Evolutionary conservation across 2,329 filamentous ascomycete species (phyloP), one percentile per base, ranked within the genome.

Genomic region (Fusarium veterinarium): DNA sequence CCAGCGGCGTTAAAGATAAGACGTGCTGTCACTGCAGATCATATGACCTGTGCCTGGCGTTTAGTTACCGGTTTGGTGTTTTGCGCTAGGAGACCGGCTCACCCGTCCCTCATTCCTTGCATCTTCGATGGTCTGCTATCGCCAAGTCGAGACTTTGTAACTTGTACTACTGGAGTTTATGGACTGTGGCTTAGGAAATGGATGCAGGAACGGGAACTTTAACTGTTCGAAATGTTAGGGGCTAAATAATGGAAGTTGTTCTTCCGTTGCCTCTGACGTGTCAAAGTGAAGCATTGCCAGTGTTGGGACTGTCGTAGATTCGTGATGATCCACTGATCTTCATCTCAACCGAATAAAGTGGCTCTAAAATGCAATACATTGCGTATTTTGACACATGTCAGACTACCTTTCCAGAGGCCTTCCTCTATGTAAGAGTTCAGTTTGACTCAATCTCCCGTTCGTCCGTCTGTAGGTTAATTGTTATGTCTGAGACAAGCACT

Each of bases 101-200:
- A 45, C 31, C 33, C 17, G 28, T 28, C 37, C 37, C 44, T 30
- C 61, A 64, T 64, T 64, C 61, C 57, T 14, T 35, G 23, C 20
- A n/a, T 9, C 38, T 37, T 28, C 5, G 38, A 28, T 49, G 8
- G 23, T 16, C 20, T 60, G 19, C 44, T 23, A n/a, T 64, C 20
- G 45, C 44, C 45, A 52, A 53, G 57, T 45, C 61, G 25, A 64
- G 61, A 37, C 61, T 48, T 25, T 63, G 37, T 37, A 40, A 30
- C 31, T 25, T 44, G 16, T 38, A 51, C 56, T 28, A 40, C n/a
- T 11, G 12, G 23, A 17, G 45, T 16, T 20, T 38, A 20, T 33
- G 25, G 11, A 10, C 19, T 45, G 23, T 30, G 31, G 20, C 23
- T n/a, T n/a, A 25, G 8, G 12, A 57, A 14, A 44, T 35, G 7